Evolutionary conservation across 2,329 filamentous ascomycete species (phyloP), one percentile per base, ranked within the genome.

Genomic region (Talaromyces sp.): DNA sequence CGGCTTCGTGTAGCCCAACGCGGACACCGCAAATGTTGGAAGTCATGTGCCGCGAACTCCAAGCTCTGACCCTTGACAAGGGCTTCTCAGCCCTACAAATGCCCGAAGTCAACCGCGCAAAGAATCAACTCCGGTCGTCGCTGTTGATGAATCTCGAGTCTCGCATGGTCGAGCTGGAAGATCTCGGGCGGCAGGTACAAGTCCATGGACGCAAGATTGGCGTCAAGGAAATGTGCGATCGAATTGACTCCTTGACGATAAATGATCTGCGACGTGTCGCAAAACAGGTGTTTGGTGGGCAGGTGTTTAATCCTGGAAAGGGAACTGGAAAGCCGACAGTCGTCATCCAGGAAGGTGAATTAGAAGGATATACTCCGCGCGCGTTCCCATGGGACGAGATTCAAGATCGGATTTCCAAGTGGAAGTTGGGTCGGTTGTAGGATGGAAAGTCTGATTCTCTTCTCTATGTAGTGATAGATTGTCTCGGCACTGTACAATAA

Each of bases 81-180:
- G 93, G 93, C 33, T 92, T 89, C 75, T 83, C 86, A 0, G 85
- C 89, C 2, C 84, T 99, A 10, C 87, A 89, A 70, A 80, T 87
- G 2, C 84, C 83, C 41, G 95, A 99, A 79, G 94, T 99, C 65
- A 87, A 89, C 74, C 89, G 95, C 59, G 95, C 95, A 19, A 99
- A 99, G 86, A 99, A 99, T 78, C 95, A 99, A 81, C 87, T 99
- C 17, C 88, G 93, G 49, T 93, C 89, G 15, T 91, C 88, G 65
- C 83, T 99, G 47, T 85, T 99, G 59, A 99, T 99, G 95, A 99
- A 99, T 80, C 87, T 99, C 33, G 95, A 99, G 81, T 93, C 89
- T 70, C 86, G 95, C 67, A 97, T 99, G 93, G 93, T 99, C 10
- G 95, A 98, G 81, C 86, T 99, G 7, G 95, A 99, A 79, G 95